Evolutionary conservation across 768 basidiomycete species (phyloP), one percentile per base, ranked within the genome.

Genomic region (Suillus subaureus): DNA sequence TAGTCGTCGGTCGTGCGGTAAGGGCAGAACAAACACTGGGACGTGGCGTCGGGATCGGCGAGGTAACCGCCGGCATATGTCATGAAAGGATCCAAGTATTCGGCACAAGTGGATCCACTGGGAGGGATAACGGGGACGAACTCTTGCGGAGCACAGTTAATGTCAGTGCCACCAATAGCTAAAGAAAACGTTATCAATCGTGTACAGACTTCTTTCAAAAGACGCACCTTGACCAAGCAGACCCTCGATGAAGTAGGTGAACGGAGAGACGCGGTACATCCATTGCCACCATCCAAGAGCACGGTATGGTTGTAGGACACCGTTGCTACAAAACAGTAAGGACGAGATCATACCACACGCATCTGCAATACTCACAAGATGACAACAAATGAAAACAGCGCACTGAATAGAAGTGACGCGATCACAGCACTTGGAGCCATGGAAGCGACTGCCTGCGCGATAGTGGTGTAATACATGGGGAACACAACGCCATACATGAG

Each of bases 281-380:
- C 89, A 91, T 61, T 75, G 72, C 90, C 89, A 92, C 85, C 88
- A 89, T 9, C 85, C 85, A 3, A 91, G 83, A 21, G 81, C 79
- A 9, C 80, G 69, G 71, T 78, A 88, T 7, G 90, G 90, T 69
- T 92, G 90, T 5, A 92, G 72, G 49, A 91, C 87, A 67, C 89
- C 89, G 66, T 89, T 82, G 23, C 49, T 84, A 61, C 31, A 61
- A 45, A 37, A 56, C 40, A 49, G 57, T 58, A 39, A 57, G 45
- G 11, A 42, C 31, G 33, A 31, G 13, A 31, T 31, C 16, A 28
- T 13, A 42, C 21, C 2, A 51, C 6, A 31, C 26, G 12, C 45
- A 26, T 54, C 31, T 28, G 57, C 9, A 16, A 16, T 9, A 73
- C 81, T 57, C 67, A 82, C 80, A 91, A 90, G n/a, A 80, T 87